Conservation (phyloP, 2,329 filamentous ascomycete genomes). For the Penicillium sp. region DNA sequence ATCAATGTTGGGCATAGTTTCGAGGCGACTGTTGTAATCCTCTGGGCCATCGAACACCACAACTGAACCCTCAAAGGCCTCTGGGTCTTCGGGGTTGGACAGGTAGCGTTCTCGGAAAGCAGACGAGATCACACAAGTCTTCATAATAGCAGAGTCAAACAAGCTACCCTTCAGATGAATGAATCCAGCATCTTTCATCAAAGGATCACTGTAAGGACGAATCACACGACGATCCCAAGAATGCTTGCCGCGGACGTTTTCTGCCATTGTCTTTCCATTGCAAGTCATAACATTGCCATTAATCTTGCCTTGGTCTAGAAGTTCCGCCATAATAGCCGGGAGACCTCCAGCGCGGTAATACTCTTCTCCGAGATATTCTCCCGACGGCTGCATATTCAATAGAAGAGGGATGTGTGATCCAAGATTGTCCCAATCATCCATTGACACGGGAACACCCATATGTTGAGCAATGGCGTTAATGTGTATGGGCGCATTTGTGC, state of each 20-base stretch:
- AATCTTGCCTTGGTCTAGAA: conserved; percentile 50
- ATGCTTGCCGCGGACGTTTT: conserved; percentile 31
- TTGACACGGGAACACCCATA: conserved; percentile 49
- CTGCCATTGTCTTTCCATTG: conserved; percentile 33
- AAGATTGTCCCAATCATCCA: conserved; percentile 55
- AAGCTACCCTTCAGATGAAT: conserved; percentile 49
- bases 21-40: conserved; percentile 47
- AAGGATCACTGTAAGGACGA: conserved; percentile 44
- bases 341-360: conserved; percentile 55
- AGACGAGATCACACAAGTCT: conserved; percentile 51
- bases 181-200: conserved; percentile 53
- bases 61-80: conserved; percentile 49
- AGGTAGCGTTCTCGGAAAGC: conserved; percentile 49
- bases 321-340: conserved; percentile 54
- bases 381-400: conserved; percentile 56
- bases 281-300: conserved; percentile 30
- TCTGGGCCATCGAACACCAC: conserved; percentile 54
- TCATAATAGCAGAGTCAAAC: conserved; percentile 55
- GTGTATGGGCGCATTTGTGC: conserved; percentile 58
- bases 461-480: conserved; percentile 56
- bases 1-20: conserved; percentile 40
- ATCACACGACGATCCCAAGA: conserved; percentile 54
- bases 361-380: conserved; percentile 54
- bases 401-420: conserved; percentile 53
- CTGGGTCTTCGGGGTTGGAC: conserved; percentile 45